These are phyloP conservation scores for Backusella tarrabulga DNA, from an alignment of 192 early-diverging fungal species.

Conservation along the genomic window DNA sequence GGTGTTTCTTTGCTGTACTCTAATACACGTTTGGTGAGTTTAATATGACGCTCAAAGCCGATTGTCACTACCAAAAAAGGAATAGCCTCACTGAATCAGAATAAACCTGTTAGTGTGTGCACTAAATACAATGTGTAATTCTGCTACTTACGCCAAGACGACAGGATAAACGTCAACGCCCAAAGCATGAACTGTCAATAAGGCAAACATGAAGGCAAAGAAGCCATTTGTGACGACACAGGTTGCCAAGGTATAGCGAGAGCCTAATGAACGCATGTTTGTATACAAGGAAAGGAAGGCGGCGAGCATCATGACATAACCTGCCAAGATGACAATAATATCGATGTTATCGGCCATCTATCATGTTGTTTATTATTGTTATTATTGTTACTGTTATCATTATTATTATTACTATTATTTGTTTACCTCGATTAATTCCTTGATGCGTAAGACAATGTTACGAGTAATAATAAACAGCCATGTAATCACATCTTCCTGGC, in stretches of 20 bases:
- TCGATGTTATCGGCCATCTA: constrained; percentile 69
- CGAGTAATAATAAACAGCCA: constrained; percentile 52
- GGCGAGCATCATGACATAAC: constrained; percentile 79
- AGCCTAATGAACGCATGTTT: constrained; percentile 86
- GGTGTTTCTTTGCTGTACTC: constrained; percentile 40
- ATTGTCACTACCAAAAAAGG: constrained; percentile 91
- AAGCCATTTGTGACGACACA: constrained; percentile 70
- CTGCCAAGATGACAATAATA: constrained; percentile 72
- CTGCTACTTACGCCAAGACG: constrained; percentile 50
- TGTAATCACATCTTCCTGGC: constrained; percentile 50
- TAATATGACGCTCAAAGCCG: constrained; percentile 87
- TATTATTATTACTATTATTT: background rate
- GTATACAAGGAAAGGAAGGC: constrained; percentile 78
- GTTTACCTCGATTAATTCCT: constrained; percentile 57
- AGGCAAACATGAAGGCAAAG: constrained; percentile 75
- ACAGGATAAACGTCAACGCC: constrained; percentile 70
- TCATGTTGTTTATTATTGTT: background rate
- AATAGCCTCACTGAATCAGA: constrained; percentile 66
- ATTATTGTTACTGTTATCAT: background rate
- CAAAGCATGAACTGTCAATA: constrained; percentile 65
- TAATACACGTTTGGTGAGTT: constrained; percentile 79
- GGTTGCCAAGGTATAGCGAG: constrained; percentile 72
- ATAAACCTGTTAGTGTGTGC: background rate
- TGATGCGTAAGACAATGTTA: constrained; percentile 59
- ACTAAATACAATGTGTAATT: background rate